Base-by-base conservation (phyloP, 2,329 filamentous ascomycete genomes). In the Delphinella strobiligena region DNA sequence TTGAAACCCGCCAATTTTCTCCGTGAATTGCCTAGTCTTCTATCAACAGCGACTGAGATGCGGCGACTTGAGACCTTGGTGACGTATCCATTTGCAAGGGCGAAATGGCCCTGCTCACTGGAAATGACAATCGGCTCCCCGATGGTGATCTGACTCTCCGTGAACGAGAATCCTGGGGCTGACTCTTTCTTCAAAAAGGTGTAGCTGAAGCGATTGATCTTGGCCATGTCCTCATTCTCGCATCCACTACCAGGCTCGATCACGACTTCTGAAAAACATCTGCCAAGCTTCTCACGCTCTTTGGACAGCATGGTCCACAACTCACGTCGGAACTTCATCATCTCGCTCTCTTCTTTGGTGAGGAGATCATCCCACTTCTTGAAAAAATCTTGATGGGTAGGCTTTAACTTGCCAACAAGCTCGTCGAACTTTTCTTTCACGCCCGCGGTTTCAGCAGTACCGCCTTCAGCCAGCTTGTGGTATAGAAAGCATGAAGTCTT, bases 121-220 rank as follows among this genome's bases (percentile, higher is more conserved):
- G 91, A 96, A 3, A 98, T 74, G n/a, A 98, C 91, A 36, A 96
- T 80, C 0, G 91, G 89, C 54, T 98, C 91, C 31, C 89, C 89
- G 18, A 84, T 71, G 2, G 71, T 76, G 19, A 98, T 74, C 52
- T 96, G 87, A 1, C 88, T 96, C 51, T 96, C 89, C 1, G 85
- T 65, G 53, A 98, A 98, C 0, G 86, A 93, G 52, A 91, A 88
- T 0, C 69, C 70, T 2, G 64, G 53, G 0, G 71, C 58, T 3
- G 36, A 10, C 17, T 71, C 70, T 41, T 78, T 72, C 55, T 93
- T 93, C 52, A 84, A 56, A 47, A 98, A 86, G 0, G 75, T 82
- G 61, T 98, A 98, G 37, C 75, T 76, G 54, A 82, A 96, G 18
- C 87, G 80, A 56, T 96, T 95, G 64, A 96, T 95, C 62, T 86